Base-by-base conservation (phyloP, 2,329 filamentous ascomycete genomes). In the Cucurbitaria berberidis region DNA sequence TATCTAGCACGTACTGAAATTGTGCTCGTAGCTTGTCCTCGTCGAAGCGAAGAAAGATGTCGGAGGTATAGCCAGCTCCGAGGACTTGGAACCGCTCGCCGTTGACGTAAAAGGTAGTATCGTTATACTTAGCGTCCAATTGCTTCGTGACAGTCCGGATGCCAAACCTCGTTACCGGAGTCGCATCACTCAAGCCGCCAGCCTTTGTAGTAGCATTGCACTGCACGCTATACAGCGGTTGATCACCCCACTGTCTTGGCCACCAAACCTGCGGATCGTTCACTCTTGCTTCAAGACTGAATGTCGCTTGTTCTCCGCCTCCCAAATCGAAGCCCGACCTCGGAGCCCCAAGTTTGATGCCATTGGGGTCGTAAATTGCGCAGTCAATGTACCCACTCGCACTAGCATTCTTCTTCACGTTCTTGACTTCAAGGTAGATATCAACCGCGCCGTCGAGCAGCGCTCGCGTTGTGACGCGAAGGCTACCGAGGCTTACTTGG, bases 1-100 rank as follows among this genome's bases (percentile, higher is more conserved):
- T 81, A 59, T 86, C 83, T 0, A 87, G 75, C 52, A 82, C 76
- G 60, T 86, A 81, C 52, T 77, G 71, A 18, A 82, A 81, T 36
- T 86, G 81, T 0, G 72, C 65, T 13, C 70, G 72, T 27, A 86
- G 79, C 22, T 80, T 80, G 1, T 74, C 53, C 1, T 66, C 45
- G 51, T 84, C 78, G 73, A 83, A 88, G 5, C 85, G 82, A 4
- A 87, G 70, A 66, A 88, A 87, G 51, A 87, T 81, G 63, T 88
- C 85, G 0, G 85, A 77, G 0, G 81, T 76, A 58, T 88, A 88
- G 0, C 86, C 86, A 1, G 78, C 84, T 1, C 86, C 86, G 1
- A 85, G 64, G 2, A 88, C 84, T 50, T 85, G 83, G 66, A 88
- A 88, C 0, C 80, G 80, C 3, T 81, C 59, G 0, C 77, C 80